Conservation (phyloP, 352 stramenopile species). For the Pilasporangium apinafurcum region DNA sequence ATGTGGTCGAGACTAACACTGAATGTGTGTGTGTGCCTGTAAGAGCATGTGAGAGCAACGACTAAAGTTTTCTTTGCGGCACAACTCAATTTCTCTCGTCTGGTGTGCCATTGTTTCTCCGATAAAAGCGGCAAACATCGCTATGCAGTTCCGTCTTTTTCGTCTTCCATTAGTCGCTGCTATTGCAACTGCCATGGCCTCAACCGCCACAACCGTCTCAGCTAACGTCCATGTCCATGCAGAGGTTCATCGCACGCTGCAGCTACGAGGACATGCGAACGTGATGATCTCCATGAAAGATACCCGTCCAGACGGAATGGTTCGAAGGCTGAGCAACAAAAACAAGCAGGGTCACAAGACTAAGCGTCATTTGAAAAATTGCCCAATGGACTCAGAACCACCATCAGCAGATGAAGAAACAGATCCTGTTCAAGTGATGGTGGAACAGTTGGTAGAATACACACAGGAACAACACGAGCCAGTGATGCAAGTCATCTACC, state of each 20-base stretch:
- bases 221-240: conserved; percentile 6
- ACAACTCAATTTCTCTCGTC: not conserved
- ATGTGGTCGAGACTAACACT: no score
- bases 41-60: no score
- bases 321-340: not conserved
- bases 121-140: not conserved
- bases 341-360: not conserved
- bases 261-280: conserved; percentile 11
- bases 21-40: no score
- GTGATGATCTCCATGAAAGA: conserved; percentile 30
- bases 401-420: not conserved
- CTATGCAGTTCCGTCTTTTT: no score
- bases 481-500: conserved; percentile 16
- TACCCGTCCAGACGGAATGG: conserved; percentile 9
- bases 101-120: not conserved
- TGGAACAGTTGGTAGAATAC: conserved; percentile 19
- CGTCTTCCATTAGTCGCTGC: conserved; percentile 2
- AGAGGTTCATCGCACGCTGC: conserved; percentile 8
- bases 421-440: conserved; percentile 17
- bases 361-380: no score
- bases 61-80: no score
- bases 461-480: conserved; percentile 17
- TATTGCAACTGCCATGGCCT: not conserved
- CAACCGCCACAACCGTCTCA: not conserved
- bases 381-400: conserved; percentile 9